These are phyloP conservation scores for Lizanozyma gosingica DNA, from an alignment of 1,139 yeast genomes.

Conservation along the genomic window DNA sequence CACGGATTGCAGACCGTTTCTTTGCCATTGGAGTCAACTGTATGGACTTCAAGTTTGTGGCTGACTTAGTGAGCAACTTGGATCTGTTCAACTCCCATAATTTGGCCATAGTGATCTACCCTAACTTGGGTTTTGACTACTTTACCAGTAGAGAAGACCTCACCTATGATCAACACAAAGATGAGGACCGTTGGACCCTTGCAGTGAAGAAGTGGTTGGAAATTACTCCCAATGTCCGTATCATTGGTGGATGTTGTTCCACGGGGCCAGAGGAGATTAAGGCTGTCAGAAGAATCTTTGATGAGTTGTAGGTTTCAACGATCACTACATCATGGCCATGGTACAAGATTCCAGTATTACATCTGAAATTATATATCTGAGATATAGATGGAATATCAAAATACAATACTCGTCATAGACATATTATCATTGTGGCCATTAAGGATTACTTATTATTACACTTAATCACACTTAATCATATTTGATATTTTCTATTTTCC, in stretches of 20 bases:
- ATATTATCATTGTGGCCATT: too few relatives aligned
- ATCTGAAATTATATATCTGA: too few relatives aligned
- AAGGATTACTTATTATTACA: too few relatives aligned
- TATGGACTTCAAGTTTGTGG: conserved; percentile 18
- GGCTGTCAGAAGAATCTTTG: conserved; percentile 9
- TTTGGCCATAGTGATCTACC: conserved; percentile 34
- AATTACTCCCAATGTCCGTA: conserved; percentile 20
- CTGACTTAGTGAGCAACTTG: conserved; percentile 12
- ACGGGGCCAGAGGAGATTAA: conserved; percentile 40
- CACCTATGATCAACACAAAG: conserved; percentile 8
- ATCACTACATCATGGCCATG: too few relatives aligned
- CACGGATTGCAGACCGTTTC: conserved; percentile 10
- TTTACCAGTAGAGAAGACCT: conserved; percentile 19
- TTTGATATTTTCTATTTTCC: too few relatives aligned
- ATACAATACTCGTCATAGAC: too few relatives aligned
- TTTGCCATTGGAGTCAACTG: conserved; percentile 36
- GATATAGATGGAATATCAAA: too few relatives aligned
- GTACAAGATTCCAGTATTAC: too few relatives aligned
- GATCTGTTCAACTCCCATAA: conserved; percentile 6
- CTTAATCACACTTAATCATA: too few relatives aligned
- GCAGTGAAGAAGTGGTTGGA: conserved; percentile 25
- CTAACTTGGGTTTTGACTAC: conserved; percentile 49
- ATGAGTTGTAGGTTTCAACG: conserved; percentile 2
- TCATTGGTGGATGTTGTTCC: conserved; percentile 55
- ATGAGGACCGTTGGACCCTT: conserved; percentile 19